phyloP scores from a whole-genome alignment of 768 basidiomycete genomes.

The Termitomyces sp. region DNA sequence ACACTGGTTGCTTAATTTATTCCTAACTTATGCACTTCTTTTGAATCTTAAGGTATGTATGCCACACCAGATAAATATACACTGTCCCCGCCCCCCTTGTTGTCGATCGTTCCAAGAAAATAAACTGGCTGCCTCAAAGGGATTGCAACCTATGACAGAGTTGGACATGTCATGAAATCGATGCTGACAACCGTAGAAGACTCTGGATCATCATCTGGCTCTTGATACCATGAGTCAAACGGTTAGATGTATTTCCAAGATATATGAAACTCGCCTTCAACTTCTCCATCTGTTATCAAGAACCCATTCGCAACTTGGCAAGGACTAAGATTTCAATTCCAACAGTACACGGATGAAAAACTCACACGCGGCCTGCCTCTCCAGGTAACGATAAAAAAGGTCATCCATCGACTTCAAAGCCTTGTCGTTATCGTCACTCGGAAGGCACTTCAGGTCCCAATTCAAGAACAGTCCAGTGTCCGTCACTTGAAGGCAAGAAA shows the following conservation, averaged over 20 bases:
- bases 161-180: slow-evolving; percentile 9
- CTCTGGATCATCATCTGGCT: slow-evolving; percentile 6
- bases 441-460: slow-evolving; percentile 25
- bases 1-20: no score
- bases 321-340: not conserved
- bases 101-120: not conserved
- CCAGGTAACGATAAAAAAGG: slow-evolving; percentile 9
- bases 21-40: not conserved
- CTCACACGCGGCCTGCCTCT: slow-evolving; percentile 10
- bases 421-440: not conserved
- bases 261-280: slow-evolving; percentile 2
- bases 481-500: slow-evolving; percentile 55
- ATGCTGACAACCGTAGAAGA: slow-evolving; percentile 12
- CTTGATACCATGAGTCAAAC: not conserved
- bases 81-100: not conserved
- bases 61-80: not conserved
- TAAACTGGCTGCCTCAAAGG: not conserved
- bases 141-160: not conserved
- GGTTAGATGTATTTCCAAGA: not conserved
- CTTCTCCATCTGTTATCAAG: slow-evolving; percentile 2
- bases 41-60: not conserved
- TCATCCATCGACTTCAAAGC: slow-evolving; percentile 1
- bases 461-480: slow-evolving; percentile 48
- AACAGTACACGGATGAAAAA: not conserved
- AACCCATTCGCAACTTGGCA: slow-evolving; percentile 5